Base-by-base conservation (phyloP, 2,329 filamentous ascomycete species). In the Hypoxylon sp. region DNA sequence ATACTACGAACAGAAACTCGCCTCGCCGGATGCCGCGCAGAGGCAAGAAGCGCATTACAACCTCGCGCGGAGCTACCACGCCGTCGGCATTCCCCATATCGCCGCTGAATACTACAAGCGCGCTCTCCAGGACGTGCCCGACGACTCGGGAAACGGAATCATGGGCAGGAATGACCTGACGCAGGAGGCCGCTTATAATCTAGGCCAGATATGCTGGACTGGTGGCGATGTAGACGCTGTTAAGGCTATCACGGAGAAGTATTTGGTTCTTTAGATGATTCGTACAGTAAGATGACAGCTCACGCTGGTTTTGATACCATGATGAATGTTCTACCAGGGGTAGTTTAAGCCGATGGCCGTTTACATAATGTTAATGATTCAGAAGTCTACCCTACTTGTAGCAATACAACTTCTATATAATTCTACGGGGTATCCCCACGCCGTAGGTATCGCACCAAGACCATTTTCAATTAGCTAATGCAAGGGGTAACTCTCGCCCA, bases 1-100 rank as follows among this genome's bases (percentile, higher is more conserved):
- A 37, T 97, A 97, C 80, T 91, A 92, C 72, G 84, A 89, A 2
- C 77, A 88, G 27, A 85, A 92, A 27, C 82, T 81, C 2, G 73
- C 75, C 7, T 77, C 79, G 35, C 50, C 71, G 2, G 60, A 69
- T 42, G 63, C 79, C 67, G 80, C 82, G 66, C 78, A 90, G 73
- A 81, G 84, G 54, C 91, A 93, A 76, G 94, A 97, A 80, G 92
- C 92, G 6, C 91, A 93, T 76, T 97, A 91, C 81, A 97, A 97
- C 75, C 85, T 94, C 53, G 94, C 87, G 1, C 85, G 93, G 22
- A 88, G 90, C 27, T 96, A 92, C 83, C 92, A 96, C 78, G 85
- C 91, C 64, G 83, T 97, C 10, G 92, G 93, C 0, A 82, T 97
- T 64, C 84, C 87, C 20, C 89, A 93, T 76, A 81, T 97, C 30